phyloP scores from a whole-genome alignment of 1,139 yeast species.

The Candida pseudocylindracea region DNA sequence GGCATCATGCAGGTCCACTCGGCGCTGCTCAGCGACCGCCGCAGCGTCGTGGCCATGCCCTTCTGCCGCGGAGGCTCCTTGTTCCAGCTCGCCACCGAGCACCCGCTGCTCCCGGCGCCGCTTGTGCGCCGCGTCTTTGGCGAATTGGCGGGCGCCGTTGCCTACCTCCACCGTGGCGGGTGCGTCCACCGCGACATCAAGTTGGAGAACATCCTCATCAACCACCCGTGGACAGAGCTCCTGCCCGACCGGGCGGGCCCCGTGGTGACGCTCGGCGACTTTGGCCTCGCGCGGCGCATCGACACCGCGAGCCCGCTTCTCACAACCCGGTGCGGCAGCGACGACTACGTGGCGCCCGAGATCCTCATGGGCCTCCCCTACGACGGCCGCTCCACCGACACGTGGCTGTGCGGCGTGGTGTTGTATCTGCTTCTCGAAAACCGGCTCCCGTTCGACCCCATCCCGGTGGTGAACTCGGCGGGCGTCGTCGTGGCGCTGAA shows the following conservation, averaged over 20 bases:
- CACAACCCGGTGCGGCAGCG: conserved; percentile 83
- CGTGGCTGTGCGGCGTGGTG: conserved; percentile 92
- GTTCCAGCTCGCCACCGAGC: conserved; percentile 32
- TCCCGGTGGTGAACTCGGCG: conserved; percentile 18
- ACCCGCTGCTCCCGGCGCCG: conserved; percentile 8
- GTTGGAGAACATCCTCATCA: conserved; percentile 55
- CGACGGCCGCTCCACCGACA: conserved; percentile 74
- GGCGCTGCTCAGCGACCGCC: no score
- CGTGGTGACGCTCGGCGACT: conserved; percentile 54
- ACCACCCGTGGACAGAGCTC: conserved; percentile 4
- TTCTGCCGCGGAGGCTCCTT: conserved; percentile 74
- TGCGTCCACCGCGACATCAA: conserved; percentile 80
- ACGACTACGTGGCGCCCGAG: conserved; percentile 90
- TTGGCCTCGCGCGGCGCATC: conserved; percentile 63
- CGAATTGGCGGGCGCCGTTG: conserved; percentile 46
- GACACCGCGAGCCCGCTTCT: conserved; percentile 36
- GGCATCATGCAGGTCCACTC: no score
- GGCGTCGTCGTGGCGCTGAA: conserved; percentile 23
- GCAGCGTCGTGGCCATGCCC: conserved; percentile 15
- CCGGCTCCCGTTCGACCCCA: conserved; percentile 67
- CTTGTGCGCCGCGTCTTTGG: conserved; percentile 39
- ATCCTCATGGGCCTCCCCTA: conserved; percentile 73
- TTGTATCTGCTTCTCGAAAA: conserved; percentile 66
- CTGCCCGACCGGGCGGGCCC: conserved; percentile 7
- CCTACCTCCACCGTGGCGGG: conserved; percentile 43